These are phyloP conservation scores for Lablab purpureus DNA, from an alignment of 306 rosid genomes.

Conservation along the genomic window DNA sequence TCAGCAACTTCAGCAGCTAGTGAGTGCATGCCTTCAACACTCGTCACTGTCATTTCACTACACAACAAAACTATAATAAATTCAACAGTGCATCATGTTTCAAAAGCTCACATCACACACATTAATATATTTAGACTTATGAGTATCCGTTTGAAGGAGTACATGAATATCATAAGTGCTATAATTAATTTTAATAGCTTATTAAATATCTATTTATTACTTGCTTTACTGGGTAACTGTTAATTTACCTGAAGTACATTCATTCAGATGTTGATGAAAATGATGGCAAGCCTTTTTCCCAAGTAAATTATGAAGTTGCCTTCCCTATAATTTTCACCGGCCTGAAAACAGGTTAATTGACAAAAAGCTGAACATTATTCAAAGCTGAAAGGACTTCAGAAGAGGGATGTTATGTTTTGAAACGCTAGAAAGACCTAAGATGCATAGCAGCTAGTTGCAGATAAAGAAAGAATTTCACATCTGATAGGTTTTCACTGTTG, in stretches of 20 bases:
- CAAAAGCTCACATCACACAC: conserved; percentile 36
- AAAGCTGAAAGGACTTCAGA: conserved; percentile 41
- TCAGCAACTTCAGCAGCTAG: conserved; percentile 41
- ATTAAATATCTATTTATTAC: not conserved
- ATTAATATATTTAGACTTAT: not conserved
- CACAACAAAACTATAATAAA: conserved; percentile 48
- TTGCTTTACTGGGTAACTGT: conserved; percentile 27
- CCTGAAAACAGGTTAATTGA: conserved; percentile 38
- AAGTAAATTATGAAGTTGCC: conserved; percentile 19
- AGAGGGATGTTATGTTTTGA: conserved; percentile 28
- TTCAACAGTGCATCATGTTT: conserved; percentile 32
- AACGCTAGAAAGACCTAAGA: conserved; percentile 45
- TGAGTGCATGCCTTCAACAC: conserved; percentile 39
- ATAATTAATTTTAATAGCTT: not conserved
- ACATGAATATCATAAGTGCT: not conserved
- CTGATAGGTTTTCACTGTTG: conserved; percentile 47
- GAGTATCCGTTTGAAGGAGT: not conserved
- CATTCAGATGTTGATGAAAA: conserved; percentile 45
- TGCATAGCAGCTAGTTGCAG: conserved; percentile 30
- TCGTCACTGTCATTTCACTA: conserved; percentile 45
- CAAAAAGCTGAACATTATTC: conserved; percentile 21
- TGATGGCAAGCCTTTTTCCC: conserved; percentile 34
- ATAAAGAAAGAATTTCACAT: conserved; percentile 49
- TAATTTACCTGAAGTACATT: conserved; percentile 43
- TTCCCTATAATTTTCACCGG: conserved; percentile 44